These are phyloP conservation scores for Zygosaccharomyces pseudobailii DNA, from an alignment of 1,139 yeast genomes.

Conservation along the genomic window DNA sequence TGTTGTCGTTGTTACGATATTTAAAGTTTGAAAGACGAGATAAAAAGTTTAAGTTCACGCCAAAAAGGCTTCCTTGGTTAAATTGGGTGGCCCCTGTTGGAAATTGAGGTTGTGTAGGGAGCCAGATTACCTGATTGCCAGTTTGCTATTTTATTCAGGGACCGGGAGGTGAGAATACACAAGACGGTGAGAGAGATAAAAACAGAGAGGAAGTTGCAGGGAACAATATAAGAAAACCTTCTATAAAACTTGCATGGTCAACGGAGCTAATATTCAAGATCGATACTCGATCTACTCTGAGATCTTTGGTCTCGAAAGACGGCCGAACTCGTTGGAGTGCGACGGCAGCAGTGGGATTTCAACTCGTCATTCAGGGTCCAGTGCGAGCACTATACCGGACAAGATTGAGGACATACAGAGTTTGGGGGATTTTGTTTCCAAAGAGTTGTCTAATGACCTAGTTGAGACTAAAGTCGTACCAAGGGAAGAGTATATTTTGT, in stretches of 20 bases:
- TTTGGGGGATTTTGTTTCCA: conserved; percentile 17
- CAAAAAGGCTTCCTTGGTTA: not conserved
- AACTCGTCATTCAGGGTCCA: not conserved
- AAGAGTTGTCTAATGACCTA: conserved; percentile 22
- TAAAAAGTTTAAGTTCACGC: not conserved
- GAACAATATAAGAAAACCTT: not conserved
- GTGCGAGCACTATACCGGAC: conserved; percentile 15
- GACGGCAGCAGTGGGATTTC: not conserved
- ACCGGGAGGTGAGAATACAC: not conserved
- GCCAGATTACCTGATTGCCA: not conserved
- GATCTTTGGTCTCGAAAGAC: conserved; percentile 29
- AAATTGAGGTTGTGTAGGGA: not conserved
- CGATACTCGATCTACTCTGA: conserved; percentile 19
- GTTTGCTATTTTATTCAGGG: not conserved
- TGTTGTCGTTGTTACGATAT: conserved; percentile 2
- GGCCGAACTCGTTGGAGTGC: conserved; percentile 15
- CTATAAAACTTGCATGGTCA: conserved; percentile 3
- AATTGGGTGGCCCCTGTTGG: conserved; percentile 1
- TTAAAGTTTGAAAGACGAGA: not conserved
- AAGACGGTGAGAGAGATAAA: not conserved
- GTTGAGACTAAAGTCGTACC: conserved; percentile 7
- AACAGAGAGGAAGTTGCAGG: not conserved
- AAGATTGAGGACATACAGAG: conserved; percentile 23
- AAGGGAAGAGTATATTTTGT: conserved; percentile 16
- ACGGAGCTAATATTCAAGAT: conserved; percentile 10